Base-by-base conservation (phyloP, 805 yeast genomes). In the Saccharomycopsis selenospora region DNA sequence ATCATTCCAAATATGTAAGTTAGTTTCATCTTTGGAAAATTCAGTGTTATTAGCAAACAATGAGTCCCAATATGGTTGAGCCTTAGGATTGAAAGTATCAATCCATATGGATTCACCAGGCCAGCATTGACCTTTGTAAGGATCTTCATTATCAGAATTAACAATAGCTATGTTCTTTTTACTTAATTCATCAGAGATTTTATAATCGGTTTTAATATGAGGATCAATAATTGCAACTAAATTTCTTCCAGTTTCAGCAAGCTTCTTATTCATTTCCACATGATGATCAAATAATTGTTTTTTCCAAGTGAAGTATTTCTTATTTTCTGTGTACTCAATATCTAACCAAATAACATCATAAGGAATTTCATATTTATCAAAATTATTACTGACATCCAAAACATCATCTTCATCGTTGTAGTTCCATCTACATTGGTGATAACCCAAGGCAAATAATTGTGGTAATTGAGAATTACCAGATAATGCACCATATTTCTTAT, bases 401-500 rank as follows among this genome's bases (percentile, higher is more conserved):
- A 93, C 91, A 64, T 93, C 99, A 8, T 72, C 72, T 60, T 86
- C 90, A 57, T 85, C 90, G 61, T 87, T 86, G 66, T 93, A 93
- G 63, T 93, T 93, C 99, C 99, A 93, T 59, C 98, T 76, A 61
- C 96, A 91, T 65, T 93, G 99, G 61, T 93, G 98, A 61, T 93
- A 87, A 0, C 95, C 98, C 11, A 89, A 63, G 0, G 96, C 71
- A 58, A 89, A 85, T 40, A 81, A 54, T 54, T 79, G 84, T 1
- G 99, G 99, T 8, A 93, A 65, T 5, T 71, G 63, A 0, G 89
- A 72, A 50, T 67, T 75, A 0, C 99, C 99, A 0, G 95, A 82
- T 14, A 93, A 63, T 2, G 62, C 56, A 1, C 88, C 82, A 62
- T 84, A 91, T 28, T 79, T 70, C 38, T 69, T 59, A 36, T 81